These are phyloP conservation scores for Protea cynaroides DNA, from an alignment of 164 flowering plant species.

Conservation along the genomic window DNA sequence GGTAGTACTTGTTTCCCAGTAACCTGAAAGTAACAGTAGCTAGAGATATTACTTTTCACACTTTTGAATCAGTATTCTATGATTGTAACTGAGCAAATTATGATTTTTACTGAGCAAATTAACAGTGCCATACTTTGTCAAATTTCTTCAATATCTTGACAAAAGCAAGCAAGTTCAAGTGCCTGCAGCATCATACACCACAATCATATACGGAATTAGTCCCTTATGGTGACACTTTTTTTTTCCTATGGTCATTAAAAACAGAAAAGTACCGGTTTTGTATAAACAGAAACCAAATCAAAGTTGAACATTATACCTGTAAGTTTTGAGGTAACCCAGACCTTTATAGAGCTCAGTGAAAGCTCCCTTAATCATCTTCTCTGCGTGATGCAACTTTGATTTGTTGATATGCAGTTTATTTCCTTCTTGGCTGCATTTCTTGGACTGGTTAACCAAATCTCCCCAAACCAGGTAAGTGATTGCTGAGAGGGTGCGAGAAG, in stretches of 20 bases:
- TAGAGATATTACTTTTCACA: conserved; percentile 4
- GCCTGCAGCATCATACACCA: conserved; percentile 38
- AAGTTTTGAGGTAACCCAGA: conserved; percentile 74
- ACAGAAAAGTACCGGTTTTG: too few relatives aligned
- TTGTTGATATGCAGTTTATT: conserved; percentile 61
- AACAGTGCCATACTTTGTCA: conserved; percentile 58
- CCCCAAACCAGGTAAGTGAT: conserved; percentile 69
- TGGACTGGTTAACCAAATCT: conserved; percentile 62
- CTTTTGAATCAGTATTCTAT: not conserved
- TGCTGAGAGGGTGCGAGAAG: conserved; percentile 74
- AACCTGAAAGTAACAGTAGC: conserved; percentile 44
- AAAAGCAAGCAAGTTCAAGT: conserved; percentile 96
- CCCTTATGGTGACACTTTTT: too few relatives aligned
- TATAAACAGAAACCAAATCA: not conserved
- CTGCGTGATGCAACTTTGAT: conserved; percentile 77
- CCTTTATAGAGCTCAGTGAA: conserved; percentile 86
- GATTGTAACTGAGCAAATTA: not conserved
- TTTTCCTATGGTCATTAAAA: too few relatives aligned
- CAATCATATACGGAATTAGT: not conserved
- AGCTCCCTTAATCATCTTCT: conserved; percentile 91
- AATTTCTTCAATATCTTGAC: conserved; percentile 91
- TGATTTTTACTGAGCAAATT: too few relatives aligned
- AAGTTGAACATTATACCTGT: conserved; percentile 39
- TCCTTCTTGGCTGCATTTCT: conserved; percentile 54
- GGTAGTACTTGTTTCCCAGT: conserved; percentile 79